Percentiles rank a stretch among this genome's conserved stretches.
Evolutionary conservation across 768 basidiomycete species (phyloP).

Genomic region (Kockovaella imperatae): DNA sequence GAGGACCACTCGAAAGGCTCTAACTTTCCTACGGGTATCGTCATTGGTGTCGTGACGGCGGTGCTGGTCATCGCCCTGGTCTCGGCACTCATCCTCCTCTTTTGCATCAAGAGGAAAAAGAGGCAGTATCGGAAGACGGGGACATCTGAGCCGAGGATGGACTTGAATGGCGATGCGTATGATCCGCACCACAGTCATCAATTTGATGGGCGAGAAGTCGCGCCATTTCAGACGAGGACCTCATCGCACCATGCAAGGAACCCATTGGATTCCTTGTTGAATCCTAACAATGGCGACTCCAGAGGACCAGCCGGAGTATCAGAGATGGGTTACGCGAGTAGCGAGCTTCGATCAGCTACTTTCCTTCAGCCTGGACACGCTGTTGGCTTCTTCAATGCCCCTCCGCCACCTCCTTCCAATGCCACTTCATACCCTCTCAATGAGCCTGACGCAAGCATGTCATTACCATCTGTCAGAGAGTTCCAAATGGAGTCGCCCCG

Average conservation of each 20-base stretch:
- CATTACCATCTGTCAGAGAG: not conserved
- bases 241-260: not conserved
- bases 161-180: not conserved
- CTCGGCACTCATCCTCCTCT: slow-evolving; percentile 16
- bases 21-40: slow-evolving; percentile 23
- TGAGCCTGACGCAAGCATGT: not conserved
- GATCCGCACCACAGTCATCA: not conserved
- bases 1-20: not conserved
- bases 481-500: not conserved
- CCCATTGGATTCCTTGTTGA: not conserved
- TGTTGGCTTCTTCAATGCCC: not conserved
- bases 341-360: no score
- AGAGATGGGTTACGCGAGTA: no score
- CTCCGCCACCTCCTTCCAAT: slow-evolving; percentile 6
- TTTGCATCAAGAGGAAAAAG: slow-evolving; percentile 19
- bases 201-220: not conserved
- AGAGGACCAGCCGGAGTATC: not conserved
- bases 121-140: slow-evolving; percentile 3
- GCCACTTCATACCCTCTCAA: slow-evolving; percentile 5
- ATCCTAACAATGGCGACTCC: not conserved
- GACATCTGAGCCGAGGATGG: not conserved
- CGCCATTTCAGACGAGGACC: not conserved
- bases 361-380: not conserved
- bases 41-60: slow-evolving; percentile 30
- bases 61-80: slow-evolving; percentile 30